These are phyloP conservation scores for Rhizopogon rudus DNA, from an alignment of 768 basidiomycete species.

Conservation along the genomic window DNA sequence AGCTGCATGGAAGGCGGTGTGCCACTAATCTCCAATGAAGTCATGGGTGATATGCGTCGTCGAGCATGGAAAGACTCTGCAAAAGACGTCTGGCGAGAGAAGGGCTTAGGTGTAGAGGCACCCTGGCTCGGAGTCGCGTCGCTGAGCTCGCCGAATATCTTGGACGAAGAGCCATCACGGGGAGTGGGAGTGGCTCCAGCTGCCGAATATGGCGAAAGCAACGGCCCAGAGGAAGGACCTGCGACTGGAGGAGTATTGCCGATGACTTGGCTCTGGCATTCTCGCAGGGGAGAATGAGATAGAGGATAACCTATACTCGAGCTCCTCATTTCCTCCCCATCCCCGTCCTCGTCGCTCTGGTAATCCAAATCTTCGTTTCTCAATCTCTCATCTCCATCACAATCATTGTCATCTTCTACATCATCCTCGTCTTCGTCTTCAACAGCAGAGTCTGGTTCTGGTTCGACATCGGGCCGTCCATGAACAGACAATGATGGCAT, in stretches of 20 bases:
- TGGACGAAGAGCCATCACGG: slow-evolving; percentile 3
- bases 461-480: slow-evolving; percentile 22
- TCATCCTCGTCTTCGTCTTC: slow-evolving; percentile 24
- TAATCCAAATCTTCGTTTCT: slow-evolving; percentile 30
- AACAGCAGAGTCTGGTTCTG: slow-evolving; percentile 16
- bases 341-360: slow-evolving; percentile 30
- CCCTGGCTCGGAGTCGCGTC: slow-evolving; percentile 7
- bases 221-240: slow-evolving; percentile 1
- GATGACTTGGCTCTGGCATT: slow-evolving; percentile 9
- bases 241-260: slow-evolving; percentile 1
- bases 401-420: slow-evolving; percentile 26
- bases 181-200: background rate
- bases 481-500: slow-evolving; percentile 51
- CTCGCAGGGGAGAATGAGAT: slow-evolving; percentile 5
- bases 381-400: slow-evolving; percentile 22
- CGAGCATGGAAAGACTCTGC: slow-evolving; percentile 1
- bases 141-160: slow-evolving; percentile 5
- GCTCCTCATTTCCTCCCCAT: slow-evolving; percentile 24
- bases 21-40: background rate
- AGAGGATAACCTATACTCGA: slow-evolving; percentile 8
- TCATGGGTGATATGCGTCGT: slow-evolving; percentile 3
- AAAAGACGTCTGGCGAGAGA: slow-evolving; percentile 14
- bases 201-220: background rate
- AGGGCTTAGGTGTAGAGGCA: slow-evolving; percentile 8
- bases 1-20: slow-evolving; percentile 7